Evolutionary conservation across 73 alveolate genomes (phyloP), one percentile per base, ranked within the genome.

Genomic region (Paramecium sonneborni): DNA sequence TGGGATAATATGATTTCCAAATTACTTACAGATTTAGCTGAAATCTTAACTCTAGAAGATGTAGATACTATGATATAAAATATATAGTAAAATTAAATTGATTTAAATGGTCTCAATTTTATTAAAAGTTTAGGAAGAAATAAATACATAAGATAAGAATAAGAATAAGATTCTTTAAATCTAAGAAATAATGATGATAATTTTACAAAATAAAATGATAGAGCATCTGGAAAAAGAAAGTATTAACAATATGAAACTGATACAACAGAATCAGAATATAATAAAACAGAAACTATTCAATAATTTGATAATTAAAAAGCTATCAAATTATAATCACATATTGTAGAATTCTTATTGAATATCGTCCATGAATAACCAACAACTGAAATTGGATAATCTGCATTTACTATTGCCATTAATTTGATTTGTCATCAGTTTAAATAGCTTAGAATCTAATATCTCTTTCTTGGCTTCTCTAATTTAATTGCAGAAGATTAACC

Each of bases 1-100:
- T 79, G 90, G 90, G 55, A 26, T 23, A 79, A 79, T 46, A 79
- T 79, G 90, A 79, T 79, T 5, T 79, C 41, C 12, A 79, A 79
- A 79, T 8, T 79, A 38, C 32, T 79, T 3, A 44, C 44, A 21
- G 74, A 79, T 79, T 24, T 79, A 79, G 90, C 90, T 41, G 90
- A 79, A 79, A 79, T 79, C 30, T 34, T 79, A 20, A 20, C 18
- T 11, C 20, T 30, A 39, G 62, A 38, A 8, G 90, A 79, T 46
- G 55, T 79, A 2, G 90, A 79, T 11, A 30, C 46, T 5, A 4
- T 79, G 11, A 23, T 79, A 2, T 9, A 39, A 39, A 26, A 79
- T 23, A 79, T 79, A 3, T 20, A 79, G 30, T 23, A 39, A 12
- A 38, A n/a, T 41, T 10, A 79, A 28, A 79, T 79, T 3, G 90